These are phyloP conservation scores for Chamaecyparis obtusa DNA, from an alignment of 75 land plant genomes.

Conservation along the genomic window DNA sequence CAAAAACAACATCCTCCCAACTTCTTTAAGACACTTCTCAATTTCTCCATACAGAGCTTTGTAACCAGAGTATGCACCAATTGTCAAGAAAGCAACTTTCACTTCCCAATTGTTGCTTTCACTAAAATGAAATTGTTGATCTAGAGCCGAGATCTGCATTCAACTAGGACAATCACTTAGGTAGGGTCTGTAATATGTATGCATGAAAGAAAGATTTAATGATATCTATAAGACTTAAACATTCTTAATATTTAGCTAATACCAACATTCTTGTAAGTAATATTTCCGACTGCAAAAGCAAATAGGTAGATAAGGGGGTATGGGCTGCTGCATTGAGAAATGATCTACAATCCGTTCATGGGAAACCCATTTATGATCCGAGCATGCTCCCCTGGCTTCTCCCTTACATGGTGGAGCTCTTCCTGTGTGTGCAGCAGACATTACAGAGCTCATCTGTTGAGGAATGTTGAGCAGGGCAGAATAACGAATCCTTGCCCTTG, in stretches of 20 bases:
- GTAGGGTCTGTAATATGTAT: background rate
- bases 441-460: conserved; percentile 52
- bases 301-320: conserved; percentile 89
- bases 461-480: conserved; percentile 69
- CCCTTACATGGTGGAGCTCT: conserved; percentile 27
- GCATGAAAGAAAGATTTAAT: too few relatives aligned
- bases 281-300: conserved; percentile 81
- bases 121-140: conserved; percentile 55
- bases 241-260: too few relatives aligned
- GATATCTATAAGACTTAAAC: too few relatives aligned
- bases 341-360: conserved; percentile 67
- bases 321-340: conserved; percentile 75
- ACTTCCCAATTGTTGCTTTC: conserved; percentile 72
- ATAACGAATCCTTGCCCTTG: conserved; percentile 63
- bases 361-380: conserved; percentile 31
- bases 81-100: conserved; percentile 75
- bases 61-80: conserved; percentile 67
- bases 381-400: conserved; percentile 17
- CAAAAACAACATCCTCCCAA: conserved; percentile 89
- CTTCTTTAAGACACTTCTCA: conserved; percentile 68
- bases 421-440: conserved; percentile 64
- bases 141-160: conserved; percentile 53
- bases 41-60: conserved; percentile 49
- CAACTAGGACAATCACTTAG: background rate
- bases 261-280: conserved; percentile 60